Percentiles rank a stretch among this genome's conserved stretches.
Evolutionary conservation across 2,329 filamentous ascomycete genomes (phyloP).

Genomic region (Aotearoamyces nothofagi): DNA sequence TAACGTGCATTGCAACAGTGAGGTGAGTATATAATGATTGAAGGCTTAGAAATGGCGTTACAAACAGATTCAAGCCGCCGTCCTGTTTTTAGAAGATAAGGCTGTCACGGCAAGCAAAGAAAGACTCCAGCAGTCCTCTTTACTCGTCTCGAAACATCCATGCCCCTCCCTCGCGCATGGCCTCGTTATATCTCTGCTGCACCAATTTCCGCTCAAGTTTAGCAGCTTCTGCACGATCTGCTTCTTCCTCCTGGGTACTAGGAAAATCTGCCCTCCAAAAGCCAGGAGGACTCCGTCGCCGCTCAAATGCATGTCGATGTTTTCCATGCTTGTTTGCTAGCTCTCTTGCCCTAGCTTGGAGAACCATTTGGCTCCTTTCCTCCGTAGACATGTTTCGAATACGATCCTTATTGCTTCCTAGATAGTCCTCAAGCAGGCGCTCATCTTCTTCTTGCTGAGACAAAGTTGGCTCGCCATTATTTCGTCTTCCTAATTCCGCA

Average conservation of each 20-base stretch:
- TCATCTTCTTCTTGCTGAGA: slow-evolving; percentile 26
- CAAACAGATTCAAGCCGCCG: too few relatives aligned
- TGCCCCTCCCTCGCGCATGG: slow-evolving; percentile 58
- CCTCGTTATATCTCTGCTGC: slow-evolving; percentile 63
- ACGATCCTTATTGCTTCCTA: slow-evolving; percentile 40
- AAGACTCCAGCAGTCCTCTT: too few relatives aligned
- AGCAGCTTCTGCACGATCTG: slow-evolving; percentile 49
- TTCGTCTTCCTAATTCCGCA: slow-evolving; percentile 7
- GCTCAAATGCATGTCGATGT: slow-evolving; percentile 60
- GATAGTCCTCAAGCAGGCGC: slow-evolving; percentile 35
- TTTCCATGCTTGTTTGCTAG: slow-evolving; percentile 63
- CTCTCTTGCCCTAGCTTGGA: slow-evolving; percentile 60
- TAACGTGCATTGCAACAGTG: too few relatives aligned
- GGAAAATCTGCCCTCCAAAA: slow-evolving; percentile 91
- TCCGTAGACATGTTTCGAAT: slow-evolving; percentile 39
- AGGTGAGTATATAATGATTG: too few relatives aligned
- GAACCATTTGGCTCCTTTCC: slow-evolving; percentile 50
- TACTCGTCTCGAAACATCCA: slow-evolving; percentile 74
- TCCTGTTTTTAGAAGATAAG: too few relatives aligned
- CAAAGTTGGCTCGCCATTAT: slow-evolving; percentile 7
- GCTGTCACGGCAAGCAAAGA: too few relatives aligned
- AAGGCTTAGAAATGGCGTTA: too few relatives aligned
- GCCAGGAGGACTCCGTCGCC: slow-evolving; percentile 62
- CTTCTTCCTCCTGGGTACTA: slow-evolving; percentile 62
- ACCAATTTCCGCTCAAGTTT: slow-evolving; percentile 48